Evolutionary conservation across 2,329 filamentous ascomycete species (phyloP).

Genomic region (Zopfia rhizophila): DNA sequence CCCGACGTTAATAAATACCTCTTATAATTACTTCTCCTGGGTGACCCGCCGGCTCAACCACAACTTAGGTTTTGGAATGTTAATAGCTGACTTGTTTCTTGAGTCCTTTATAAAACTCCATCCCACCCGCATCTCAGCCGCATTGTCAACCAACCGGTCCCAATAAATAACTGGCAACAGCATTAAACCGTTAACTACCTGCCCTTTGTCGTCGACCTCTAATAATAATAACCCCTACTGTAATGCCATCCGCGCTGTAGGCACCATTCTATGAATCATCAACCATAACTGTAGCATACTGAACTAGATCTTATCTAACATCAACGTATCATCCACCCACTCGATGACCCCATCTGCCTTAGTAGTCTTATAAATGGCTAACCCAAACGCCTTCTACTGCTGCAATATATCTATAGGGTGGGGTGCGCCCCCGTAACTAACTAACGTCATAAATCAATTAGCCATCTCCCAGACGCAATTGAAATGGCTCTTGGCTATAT

Average conservation of each 20-base stretch:
- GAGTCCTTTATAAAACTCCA: conserved; percentile 26
- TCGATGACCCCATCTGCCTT: conserved; percentile 12
- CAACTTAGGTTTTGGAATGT: not conserved
- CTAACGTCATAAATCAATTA: conserved; percentile 14
- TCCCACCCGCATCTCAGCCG: conserved; percentile 10
- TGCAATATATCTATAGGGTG: conserved; percentile 13
- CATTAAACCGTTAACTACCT: conserved; percentile 2
- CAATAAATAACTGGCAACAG: conserved; percentile 19
- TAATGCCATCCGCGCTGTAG: conserved; percentile 10
- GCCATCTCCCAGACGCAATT: conserved; percentile 8
- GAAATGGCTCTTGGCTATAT: conserved; percentile 5
- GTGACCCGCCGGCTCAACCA: not conserved
- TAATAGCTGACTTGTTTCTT: conserved; percentile 6
- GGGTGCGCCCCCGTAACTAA: conserved; percentile 2
- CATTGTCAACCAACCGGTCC: conserved; percentile 19
- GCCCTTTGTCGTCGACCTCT: not conserved
- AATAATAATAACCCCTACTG: conserved; percentile 22
- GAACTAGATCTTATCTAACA: conserved; percentile 21
- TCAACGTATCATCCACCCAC: conserved; percentile 15
- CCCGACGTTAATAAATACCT: conserved; percentile 12
- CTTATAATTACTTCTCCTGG: not conserved
- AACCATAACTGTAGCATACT: conserved; percentile 23
- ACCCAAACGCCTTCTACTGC: conserved; percentile 11
- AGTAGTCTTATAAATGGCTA: conserved; percentile 15
- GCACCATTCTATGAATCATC: conserved; percentile 25